Conservation (phyloP, 805 yeast species). For the Ogataea pignaliae region DNA sequence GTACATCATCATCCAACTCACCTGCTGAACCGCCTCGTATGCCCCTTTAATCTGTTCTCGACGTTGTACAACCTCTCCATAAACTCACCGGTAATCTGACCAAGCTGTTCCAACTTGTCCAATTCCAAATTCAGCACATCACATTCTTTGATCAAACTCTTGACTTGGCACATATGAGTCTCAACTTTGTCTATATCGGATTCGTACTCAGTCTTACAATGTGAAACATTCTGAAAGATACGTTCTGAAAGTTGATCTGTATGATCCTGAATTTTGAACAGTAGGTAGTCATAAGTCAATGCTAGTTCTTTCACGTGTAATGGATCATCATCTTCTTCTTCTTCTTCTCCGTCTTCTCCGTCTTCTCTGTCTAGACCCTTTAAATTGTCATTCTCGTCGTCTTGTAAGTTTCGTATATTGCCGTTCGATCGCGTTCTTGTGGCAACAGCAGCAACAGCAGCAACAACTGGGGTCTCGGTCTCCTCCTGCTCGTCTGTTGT, state of each 20-base stretch:
- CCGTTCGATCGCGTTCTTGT: neutral
- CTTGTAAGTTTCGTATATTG: no score
- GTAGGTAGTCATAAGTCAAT: conserved; percentile 57
- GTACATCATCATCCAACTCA: no score
- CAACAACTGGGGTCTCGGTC: neutral
- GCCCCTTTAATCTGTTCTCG: conserved; percentile 15
- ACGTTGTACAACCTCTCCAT: conserved; percentile 18
- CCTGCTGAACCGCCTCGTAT: conserved; percentile 12
- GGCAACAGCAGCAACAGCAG: no score
- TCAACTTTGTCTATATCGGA: conserved; percentile 18
- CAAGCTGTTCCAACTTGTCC: conserved; percentile 31
- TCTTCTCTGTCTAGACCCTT: conserved; percentile 1
- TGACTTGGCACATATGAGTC: conserved; percentile 15
- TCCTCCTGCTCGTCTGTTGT: conserved; percentile 1
- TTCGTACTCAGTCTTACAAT: conserved; percentile 21
- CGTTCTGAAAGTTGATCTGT: conserved; percentile 36
- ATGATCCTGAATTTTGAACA: conserved; percentile 57
- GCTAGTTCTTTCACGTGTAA: conserved; percentile 56
- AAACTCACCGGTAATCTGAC: conserved; percentile 28
- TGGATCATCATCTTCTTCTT: conserved; percentile 48
- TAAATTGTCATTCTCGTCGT: neutral
- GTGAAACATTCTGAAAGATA: conserved; percentile 23
- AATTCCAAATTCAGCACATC: conserved; percentile 26
- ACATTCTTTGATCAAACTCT: conserved; percentile 19
- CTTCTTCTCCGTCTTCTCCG: conserved; percentile 1